Conservation (phyloP, 257 asterid genomes). For the Lycium ferocissimum region DNA sequence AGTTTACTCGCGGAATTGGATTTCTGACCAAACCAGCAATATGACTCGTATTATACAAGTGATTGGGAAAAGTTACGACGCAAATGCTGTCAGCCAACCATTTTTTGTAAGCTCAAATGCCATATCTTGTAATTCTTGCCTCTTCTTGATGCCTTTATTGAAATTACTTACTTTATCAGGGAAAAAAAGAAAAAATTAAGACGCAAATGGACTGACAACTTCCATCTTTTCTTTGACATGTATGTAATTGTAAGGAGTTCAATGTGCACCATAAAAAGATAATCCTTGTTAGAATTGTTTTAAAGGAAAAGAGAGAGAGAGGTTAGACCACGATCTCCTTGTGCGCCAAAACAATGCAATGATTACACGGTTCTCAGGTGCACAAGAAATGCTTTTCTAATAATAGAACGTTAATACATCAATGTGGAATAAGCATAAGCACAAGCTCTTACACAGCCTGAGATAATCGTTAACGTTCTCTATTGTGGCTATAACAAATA, state of each 20-base stretch:
- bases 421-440: not conserved
- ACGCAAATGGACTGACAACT: not conserved
- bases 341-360: not conserved
- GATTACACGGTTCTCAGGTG: not conserved
- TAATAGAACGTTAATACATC: not conserved
- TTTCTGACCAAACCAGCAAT: not conserved
- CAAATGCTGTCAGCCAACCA: not conserved
- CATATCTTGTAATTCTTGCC: too few species aligned
- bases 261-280: not conserved
- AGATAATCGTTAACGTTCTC: not conserved
- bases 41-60: not conserved
- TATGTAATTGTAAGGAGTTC: not conserved
- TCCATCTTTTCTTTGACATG: not conserved
- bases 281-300: not conserved
- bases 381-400: constrained; percentile 6
- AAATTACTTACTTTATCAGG: too few species aligned
- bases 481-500: not conserved
- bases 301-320: not conserved
- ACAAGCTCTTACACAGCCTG: not conserved
- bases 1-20: not conserved
- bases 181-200: not conserved
- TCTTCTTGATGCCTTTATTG: too few species aligned
- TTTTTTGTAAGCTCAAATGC: too few species aligned
- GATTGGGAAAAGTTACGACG: not conserved
- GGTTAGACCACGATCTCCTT: not conserved